phyloP scores from a whole-genome alignment of 768 basidiomycete genomes.

The Tremella mesenterica region DNA sequence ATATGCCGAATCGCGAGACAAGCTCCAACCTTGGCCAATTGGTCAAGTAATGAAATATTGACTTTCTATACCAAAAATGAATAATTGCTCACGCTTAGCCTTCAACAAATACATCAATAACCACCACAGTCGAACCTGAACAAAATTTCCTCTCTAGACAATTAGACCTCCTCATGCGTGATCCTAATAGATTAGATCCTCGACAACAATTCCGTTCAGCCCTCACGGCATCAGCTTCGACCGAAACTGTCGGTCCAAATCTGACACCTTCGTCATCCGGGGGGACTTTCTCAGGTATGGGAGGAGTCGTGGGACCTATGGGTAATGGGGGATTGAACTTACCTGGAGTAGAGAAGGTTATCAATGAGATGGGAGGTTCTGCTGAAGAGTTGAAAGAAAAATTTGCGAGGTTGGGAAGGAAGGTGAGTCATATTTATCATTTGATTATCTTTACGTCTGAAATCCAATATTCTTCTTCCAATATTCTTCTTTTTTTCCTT shows the following conservation, averaged over 20 bases:
- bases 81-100: neutral
- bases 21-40: neutral
- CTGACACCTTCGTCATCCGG: conserved; percentile 1
- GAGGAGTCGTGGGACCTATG: conserved; percentile 84
- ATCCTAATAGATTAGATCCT: conserved; percentile 77
- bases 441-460: no score
- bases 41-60: neutral
- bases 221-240: neutral
- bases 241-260: neutral
- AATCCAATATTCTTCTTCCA: no score
- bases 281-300: neutral
- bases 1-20: no score
- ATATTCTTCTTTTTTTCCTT: no score
- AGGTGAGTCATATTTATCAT: conserved; percentile 15
- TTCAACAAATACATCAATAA: conserved; percentile 49
- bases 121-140: conserved; percentile 69
- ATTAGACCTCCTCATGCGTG: conserved; percentile 84
- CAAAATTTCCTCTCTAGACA: conserved; percentile 84
- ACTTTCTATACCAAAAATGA: neutral
- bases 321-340: conserved; percentile 75
- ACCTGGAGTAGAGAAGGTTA: conserved; percentile 77
- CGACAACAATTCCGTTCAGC: conserved; percentile 67
- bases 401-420: conserved; percentile 32
- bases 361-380: conserved; percentile 63
- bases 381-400: conserved; percentile 35